Base-by-base conservation (phyloP, 257 asterid species). In the Nicotiana paniculata region DNA sequence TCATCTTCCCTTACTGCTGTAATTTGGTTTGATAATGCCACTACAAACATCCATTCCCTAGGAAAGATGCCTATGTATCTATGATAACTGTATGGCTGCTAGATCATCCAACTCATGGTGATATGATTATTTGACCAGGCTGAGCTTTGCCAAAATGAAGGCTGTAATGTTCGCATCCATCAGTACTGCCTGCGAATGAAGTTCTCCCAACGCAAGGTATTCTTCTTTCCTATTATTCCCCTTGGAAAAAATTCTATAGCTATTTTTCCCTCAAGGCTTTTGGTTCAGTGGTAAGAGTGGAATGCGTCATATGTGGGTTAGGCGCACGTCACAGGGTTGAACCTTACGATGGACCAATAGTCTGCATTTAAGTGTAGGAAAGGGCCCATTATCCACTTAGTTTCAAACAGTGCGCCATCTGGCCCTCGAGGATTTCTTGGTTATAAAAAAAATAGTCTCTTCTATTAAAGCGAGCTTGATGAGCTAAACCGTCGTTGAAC, bases 91-190 rank as follows among this genome's bases (percentile, higher is more conserved):
- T 48, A 74, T 74, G 43, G 24, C 65, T 55, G 28, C 82, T 79
- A 35, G 59, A 53, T 84, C 61, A 81, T 84, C 43, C 84, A 16
- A 32, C 28, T 37, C 30, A 32, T 39, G 74, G 33, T 84, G 67
- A 70, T 81, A n/a, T 63, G 32, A 58, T 63, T 66, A 57, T 46
- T 55, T 82, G 87, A 59, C 82, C 92, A 95, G 98, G 96, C 94
- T 65, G 88, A 90, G 74, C 84, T 84, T 65, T 95, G 99, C 88
- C 88, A 69, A 30, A 95, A 93, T 51, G 93, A 90, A 85, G 85
- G 85, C n/a, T 95, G 99, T 81, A 89, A 88, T 76, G 91, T 86
- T 61, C 90, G 95, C 67, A 90, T 92, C 39, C 99, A 95, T 86
- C 85, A 24, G 3, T 92, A 91, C 89, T 93, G 99, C 85, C 87